phyloP scores from a whole-genome alignment of 148 eudicot species.

The Vaccinium corymbosum region DNA sequence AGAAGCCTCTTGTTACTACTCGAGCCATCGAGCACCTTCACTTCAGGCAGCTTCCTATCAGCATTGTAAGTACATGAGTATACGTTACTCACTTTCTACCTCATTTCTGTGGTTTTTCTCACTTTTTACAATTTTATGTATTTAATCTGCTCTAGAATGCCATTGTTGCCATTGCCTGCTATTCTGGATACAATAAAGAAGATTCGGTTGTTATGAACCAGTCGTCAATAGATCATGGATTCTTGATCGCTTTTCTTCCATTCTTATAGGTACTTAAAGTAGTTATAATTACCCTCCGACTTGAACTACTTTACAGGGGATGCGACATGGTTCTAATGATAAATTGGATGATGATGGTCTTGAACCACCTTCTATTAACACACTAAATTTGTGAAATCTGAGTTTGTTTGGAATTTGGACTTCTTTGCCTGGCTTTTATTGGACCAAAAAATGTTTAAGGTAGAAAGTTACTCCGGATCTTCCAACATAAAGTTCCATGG shows the following conservation, averaged over 20 bases:
- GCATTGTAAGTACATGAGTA: slow-evolving; percentile 50
- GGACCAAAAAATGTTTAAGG: not conserved
- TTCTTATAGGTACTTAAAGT: slow-evolving; percentile 61
- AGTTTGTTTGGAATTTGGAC: not conserved
- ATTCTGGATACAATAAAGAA: slow-evolving; percentile 98
- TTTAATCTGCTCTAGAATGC: slow-evolving; percentile 55
- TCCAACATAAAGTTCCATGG: not conserved
- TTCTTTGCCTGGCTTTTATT: not conserved
- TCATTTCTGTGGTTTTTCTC: slow-evolving; percentile 6
- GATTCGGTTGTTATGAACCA: slow-evolving; percentile 99
- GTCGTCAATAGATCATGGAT: slow-evolving; percentile 93
- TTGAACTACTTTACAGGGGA: too few relatives aligned
- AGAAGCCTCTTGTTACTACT: slow-evolving; percentile 97
- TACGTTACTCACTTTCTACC: not conserved
- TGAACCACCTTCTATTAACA: slow-evolving; percentile 23
- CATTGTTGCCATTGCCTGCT: slow-evolving; percentile 91
- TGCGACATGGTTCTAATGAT: too few relatives aligned
- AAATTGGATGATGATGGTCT: slow-evolving; percentile 67
- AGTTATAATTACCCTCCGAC: not conserved
- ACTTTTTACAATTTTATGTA: slow-evolving; percentile 7
- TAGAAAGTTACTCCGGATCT: not conserved
- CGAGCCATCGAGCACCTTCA: slow-evolving; percentile 99
- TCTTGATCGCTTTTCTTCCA: slow-evolving; percentile 96
- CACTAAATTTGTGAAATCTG: not conserved
- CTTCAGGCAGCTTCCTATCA: slow-evolving; percentile 97